A percentile compares a stretch with the other conserved stretches of the same genome.
phyloP scores from a whole-genome alignment of 164 flowering plant genomes.

The Nymphaea colorata region DNA sequence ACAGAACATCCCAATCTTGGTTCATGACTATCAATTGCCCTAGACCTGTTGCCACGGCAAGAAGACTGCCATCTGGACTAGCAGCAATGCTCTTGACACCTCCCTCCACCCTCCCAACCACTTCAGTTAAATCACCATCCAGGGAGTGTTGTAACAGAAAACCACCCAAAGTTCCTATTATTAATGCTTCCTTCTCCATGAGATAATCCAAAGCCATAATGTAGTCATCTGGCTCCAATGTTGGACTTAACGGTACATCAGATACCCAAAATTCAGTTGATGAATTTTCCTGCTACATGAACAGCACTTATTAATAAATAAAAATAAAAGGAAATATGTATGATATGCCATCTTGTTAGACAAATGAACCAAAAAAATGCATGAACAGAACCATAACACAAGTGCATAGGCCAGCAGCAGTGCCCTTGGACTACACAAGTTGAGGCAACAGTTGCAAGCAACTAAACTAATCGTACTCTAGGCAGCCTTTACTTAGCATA shows the following conservation, averaged over 20 bases:
- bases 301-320: background rate
- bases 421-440: background rate
- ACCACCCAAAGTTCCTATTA: slow-evolving; percentile 67
- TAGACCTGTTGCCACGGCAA: slow-evolving; percentile 58
- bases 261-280: background rate
- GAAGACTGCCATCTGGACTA: slow-evolving; percentile 96
- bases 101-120: slow-evolving; percentile 88
- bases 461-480: too few relatives aligned
- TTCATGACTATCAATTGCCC: slow-evolving; percentile 85
- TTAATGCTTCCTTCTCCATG: slow-evolving; percentile 86
- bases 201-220: slow-evolving; percentile 67
- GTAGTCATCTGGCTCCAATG: slow-evolving; percentile 58
- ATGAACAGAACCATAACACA: background rate
- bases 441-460: too few relatives aligned
- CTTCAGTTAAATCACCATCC: slow-evolving; percentile 46
- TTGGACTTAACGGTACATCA: background rate
- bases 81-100: slow-evolving; percentile 73
- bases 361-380: background rate
- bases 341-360: background rate
- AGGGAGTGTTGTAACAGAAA: slow-evolving; percentile 42
- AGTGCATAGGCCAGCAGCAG: background rate
- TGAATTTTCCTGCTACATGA: background rate
- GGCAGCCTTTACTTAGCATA: too few relatives aligned
- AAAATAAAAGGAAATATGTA: background rate
- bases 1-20: slow-evolving; percentile 88